Conservation (phyloP, 2,329 filamentous ascomycete genomes). For the Fusarium citri region DNA sequence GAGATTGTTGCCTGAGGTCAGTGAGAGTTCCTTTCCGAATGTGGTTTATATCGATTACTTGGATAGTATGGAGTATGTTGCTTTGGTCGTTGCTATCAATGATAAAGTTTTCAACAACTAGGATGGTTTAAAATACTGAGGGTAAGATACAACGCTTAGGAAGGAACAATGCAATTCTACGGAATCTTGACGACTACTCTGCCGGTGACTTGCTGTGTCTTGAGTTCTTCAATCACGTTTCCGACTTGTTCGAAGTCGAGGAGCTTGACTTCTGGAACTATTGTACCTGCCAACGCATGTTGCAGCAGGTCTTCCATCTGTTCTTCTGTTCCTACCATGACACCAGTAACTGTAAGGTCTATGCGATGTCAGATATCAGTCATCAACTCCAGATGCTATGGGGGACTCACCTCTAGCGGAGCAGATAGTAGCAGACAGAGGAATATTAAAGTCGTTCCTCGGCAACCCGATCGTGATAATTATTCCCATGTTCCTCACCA, state of each 20-base stretch:
- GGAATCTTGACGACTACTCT: conserved; percentile 36
- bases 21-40: conserved; percentile 8
- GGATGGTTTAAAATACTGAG: too few relatives aligned
- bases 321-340: conserved; percentile 34
- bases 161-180: neutral
- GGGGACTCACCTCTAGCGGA: conserved; percentile 34
- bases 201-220: conserved; percentile 23
- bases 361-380: rapidly evolving
- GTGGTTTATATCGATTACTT: conserved; percentile 24
- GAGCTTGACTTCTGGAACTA: conserved; percentile 11
- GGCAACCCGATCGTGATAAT: conserved; percentile 46
- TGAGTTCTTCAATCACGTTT: conserved; percentile 12
- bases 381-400: rapidly evolving
- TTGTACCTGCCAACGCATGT: neutral
- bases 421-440: conserved; percentile 39
- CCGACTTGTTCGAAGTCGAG: conserved; percentile 23
- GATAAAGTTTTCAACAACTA: conserved; percentile 21
- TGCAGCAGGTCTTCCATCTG: conserved; percentile 34
- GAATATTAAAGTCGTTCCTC: conserved; percentile 44
- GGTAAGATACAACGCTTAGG: too few relatives aligned
- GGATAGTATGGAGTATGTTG: conserved; percentile 11
- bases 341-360: conserved; percentile 36
- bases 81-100: conserved; percentile 15
- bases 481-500: conserved; percentile 45
- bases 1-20: neutral